Percentiles rank a stretch among this genome's conserved stretches.
Evolutionary conservation across 768 basidiomycete species (phyloP).

Genomic region (Pholiota molesta): DNA sequence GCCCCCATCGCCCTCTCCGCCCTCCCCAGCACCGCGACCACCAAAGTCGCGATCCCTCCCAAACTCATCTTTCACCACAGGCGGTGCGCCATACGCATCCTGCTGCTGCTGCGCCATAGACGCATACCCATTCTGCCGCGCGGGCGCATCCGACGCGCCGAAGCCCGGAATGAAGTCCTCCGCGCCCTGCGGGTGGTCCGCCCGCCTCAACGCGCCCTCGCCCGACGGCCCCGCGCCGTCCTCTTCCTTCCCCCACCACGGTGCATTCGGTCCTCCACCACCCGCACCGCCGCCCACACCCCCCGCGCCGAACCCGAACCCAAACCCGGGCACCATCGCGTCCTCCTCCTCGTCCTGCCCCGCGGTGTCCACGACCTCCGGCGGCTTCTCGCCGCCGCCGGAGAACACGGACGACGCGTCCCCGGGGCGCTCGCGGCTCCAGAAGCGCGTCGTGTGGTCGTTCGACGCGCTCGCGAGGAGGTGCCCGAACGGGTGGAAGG

Average conservation of each 20-base stretch:
- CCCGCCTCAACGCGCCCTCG: conserved; percentile 25
- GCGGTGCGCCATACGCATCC: conserved; percentile 47
- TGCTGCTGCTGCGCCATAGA: conserved; percentile 41
- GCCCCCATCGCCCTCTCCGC: conserved; percentile 33
- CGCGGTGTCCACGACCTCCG: conserved; percentile 59
- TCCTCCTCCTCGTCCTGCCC: conserved; percentile 78
- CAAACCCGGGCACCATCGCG: conserved; percentile 75
- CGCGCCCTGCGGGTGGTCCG: conserved; percentile 33
- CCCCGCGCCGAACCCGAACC: conserved; percentile 37
- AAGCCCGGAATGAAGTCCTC: conserved; percentile 74
- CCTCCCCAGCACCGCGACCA: conserved; percentile 31
- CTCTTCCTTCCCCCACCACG: conserved; percentile 53
- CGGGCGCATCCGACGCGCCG: conserved; percentile 31
- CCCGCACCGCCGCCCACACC: conserved; percentile 42
- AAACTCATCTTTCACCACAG: conserved; percentile 33
- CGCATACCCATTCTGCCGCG: conserved; percentile 32
- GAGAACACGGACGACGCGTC: conserved; percentile 78
- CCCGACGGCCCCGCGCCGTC: conserved; percentile 30
- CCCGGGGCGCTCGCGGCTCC: conserved; percentile 91
- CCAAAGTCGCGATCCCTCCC: conserved; percentile 35
- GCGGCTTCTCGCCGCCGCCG: conserved; percentile 84
- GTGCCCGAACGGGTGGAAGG: conserved; percentile 95
- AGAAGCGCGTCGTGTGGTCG: conserved; percentile 99
- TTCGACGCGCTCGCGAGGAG: conserved; percentile 93
- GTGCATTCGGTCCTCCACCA: conserved; percentile 20